Base-by-base conservation (phyloP, 768 basidiomycete species). In the Mycena chlorophos region DNA sequence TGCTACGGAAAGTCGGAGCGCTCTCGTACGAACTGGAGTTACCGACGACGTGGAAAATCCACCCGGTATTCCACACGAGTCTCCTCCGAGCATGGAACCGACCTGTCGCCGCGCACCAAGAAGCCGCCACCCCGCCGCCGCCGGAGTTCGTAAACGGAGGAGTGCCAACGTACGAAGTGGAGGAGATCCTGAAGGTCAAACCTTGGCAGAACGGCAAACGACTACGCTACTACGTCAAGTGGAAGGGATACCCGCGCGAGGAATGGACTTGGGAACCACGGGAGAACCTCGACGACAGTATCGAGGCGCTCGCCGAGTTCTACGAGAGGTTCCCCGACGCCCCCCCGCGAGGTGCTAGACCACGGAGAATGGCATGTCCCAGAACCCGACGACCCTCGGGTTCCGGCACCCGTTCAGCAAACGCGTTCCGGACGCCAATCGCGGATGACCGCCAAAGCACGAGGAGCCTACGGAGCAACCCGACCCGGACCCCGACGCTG, bases 241-340 rank as follows among this genome's bases (percentile, higher is more conserved):
- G 67, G 67, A 61, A 58, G 34, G 67, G 65, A 12, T 58, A 63
- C 16, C 49, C 52, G 1, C 30, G 31, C 10, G 49, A 57, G 22
- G 59, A 66, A n/a, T 56, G 55, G 31, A 61, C 59, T 1, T 67
- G 66, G 66, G 57, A 62, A 40, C 55, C 63, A 6, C 20, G 29
- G 10, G 22, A 10, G 2, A 39, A 50, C 22, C 46, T 62, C 4
- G 49, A 5, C n/a, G 55, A 56, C 25, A 27, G 48, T 12, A 23
- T 27, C 3, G 47, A 47, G 19, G 22, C 37, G 2, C n/a, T 63
- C 22, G 34, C 43, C 12, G 40, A 54, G 6, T 51, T 55, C 37
- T 39, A 63, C n/a, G n/a, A n/a, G n/a, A n/a, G n/a, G n/a, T n/a
- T n/a, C n/a, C n/a, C n/a, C n/a, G n/a, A n/a, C n/a, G n/a, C n/a